Percentiles rank a stretch among this genome's conserved stretches.
Conservation (phyloP, 805 yeast species). For the Schwanniomyces sp. region DNA sequence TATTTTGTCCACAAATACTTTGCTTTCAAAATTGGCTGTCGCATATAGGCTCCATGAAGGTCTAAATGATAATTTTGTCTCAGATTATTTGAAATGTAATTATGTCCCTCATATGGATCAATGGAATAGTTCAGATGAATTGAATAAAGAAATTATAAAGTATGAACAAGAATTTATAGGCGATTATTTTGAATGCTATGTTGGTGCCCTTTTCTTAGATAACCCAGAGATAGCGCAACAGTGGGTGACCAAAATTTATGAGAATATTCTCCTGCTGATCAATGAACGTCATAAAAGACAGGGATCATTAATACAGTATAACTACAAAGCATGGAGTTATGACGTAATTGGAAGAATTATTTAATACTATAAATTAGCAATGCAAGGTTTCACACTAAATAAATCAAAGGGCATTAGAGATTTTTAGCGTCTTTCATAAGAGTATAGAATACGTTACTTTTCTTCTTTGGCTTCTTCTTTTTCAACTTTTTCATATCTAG, state of each 20-base stretch:
- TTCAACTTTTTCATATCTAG: constrained; percentile 22
- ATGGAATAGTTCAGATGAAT: constrained; percentile 10
- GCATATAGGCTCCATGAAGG: constrained; percentile 37
- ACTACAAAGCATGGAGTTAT: constrained; percentile 30
- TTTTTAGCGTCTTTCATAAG: constrained; percentile 28
- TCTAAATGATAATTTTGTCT: constrained; percentile 28
- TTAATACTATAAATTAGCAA: constrained; percentile 1
- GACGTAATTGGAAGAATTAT: constrained; percentile 33
- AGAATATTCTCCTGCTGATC: constrained; percentile 28
- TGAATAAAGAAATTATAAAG: constrained; percentile 14
- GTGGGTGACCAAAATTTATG: constrained; percentile 33
- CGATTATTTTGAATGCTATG: constrained; percentile 42
- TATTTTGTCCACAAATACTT: constrained; percentile 38
- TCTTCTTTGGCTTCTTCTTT: constrained; percentile 18
- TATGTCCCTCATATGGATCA: constrained; percentile 25
- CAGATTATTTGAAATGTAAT: constrained; percentile 17
- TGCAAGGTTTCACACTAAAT: neutral
- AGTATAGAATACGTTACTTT: constrained; percentile 27
- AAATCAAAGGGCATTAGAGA: neutral
- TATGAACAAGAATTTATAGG: constrained; percentile 44
- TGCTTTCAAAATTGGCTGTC: constrained; percentile 33
- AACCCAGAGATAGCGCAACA: constrained; percentile 34
- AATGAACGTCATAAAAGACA: constrained; percentile 5
- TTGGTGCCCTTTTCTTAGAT: constrained; percentile 41
- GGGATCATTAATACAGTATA: constrained; percentile 9